Evolutionary conservation across 371 early-diverging fungal genomes (phyloP).

Genomic region (Lichtheimia corymbifera): DNA sequence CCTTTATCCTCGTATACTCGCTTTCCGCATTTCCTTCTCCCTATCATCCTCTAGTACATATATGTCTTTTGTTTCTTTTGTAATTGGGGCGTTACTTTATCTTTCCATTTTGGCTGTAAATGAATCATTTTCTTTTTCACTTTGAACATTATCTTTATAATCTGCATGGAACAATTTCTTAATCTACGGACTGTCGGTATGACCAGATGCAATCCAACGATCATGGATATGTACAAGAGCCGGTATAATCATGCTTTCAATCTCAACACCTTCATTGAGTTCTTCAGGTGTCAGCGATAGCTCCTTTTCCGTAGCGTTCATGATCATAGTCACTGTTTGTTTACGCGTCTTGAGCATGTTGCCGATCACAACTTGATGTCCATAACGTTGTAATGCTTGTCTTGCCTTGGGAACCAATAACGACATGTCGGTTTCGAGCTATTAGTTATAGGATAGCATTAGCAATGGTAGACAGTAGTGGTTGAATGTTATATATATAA

Average conservation of each 20-base stretch:
- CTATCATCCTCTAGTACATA: constrained; percentile 5
- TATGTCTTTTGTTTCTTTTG: constrained; percentile 3
- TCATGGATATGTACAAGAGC: constrained; percentile 75
- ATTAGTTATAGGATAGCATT: not conserved
- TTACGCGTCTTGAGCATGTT: constrained; percentile 92
- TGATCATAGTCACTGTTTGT: constrained; percentile 77
- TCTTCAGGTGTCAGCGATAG: constrained; percentile 71
- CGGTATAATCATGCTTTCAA: constrained; percentile 84
- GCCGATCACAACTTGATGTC: constrained; percentile 96
- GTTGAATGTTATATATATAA: not conserved
- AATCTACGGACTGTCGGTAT: constrained; percentile 16
- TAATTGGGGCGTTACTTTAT: constrained; percentile 5
- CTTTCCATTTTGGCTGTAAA: constrained; percentile 4
- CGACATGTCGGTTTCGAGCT: constrained; percentile 91
- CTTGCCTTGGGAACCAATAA: constrained; percentile 83
- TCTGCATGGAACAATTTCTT: not conserved
- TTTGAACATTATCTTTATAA: not conserved
- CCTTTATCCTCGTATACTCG: not conserved
- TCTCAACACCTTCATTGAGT: constrained; percentile 68
- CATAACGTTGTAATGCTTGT: constrained; percentile 82
- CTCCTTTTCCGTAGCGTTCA: constrained; percentile 53
- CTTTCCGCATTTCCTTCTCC: not conserved
- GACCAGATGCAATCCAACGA: constrained; percentile 53
- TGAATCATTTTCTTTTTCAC: constrained; percentile 1
- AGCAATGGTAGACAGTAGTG: not conserved